Evolutionary conservation across 2,329 filamentous ascomycete genomes (phyloP).

Genomic region (Trichoderma polysporum): DNA sequence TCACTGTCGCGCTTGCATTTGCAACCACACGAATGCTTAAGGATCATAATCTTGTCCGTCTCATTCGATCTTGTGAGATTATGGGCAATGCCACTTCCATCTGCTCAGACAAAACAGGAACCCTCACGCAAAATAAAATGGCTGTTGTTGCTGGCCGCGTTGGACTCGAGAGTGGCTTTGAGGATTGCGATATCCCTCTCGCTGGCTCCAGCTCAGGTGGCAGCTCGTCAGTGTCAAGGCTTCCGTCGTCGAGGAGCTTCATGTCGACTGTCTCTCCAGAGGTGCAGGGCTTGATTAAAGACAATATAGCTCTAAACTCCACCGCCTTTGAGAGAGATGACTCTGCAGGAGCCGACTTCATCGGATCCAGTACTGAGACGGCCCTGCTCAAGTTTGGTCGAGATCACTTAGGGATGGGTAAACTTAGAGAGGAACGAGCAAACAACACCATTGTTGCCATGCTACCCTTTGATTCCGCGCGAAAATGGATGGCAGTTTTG

Average conservation of each 20-base stretch:
- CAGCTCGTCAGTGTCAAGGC: constrained; percentile 24
- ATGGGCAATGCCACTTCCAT: constrained; percentile 65
- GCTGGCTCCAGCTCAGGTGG: constrained; percentile 6
- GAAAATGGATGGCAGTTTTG: constrained; percentile 58
- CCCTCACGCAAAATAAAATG: constrained; percentile 64
- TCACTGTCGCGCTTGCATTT: constrained; percentile 61
- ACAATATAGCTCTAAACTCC: constrained; percentile 48
- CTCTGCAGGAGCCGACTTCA: constrained; percentile 39
- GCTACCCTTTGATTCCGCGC: constrained; percentile 54
- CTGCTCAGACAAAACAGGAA: constrained; percentile 67
- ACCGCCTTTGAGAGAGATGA: constrained; percentile 54
- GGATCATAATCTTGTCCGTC: constrained; percentile 61
- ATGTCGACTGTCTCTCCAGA: constrained; percentile 35
- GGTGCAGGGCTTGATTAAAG: constrained; percentile 39
- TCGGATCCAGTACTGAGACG: constrained; percentile 57
- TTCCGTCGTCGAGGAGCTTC: constrained; percentile 32
- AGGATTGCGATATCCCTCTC: constrained; percentile 34
- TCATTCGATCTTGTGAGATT: constrained; percentile 59
- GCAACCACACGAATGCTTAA: constrained; percentile 63
- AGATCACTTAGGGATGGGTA: constrained; percentile 48
- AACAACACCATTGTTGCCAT: constrained; percentile 48
- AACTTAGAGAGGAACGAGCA: constrained; percentile 46
- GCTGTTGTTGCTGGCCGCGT: constrained; percentile 57
- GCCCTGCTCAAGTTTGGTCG: constrained; percentile 52
- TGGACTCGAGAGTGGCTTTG: constrained; percentile 41